These are phyloP conservation scores for Scenedesmus sp. DNA, from an alignment of 163 green algal species.

Conservation along the genomic window DNA sequence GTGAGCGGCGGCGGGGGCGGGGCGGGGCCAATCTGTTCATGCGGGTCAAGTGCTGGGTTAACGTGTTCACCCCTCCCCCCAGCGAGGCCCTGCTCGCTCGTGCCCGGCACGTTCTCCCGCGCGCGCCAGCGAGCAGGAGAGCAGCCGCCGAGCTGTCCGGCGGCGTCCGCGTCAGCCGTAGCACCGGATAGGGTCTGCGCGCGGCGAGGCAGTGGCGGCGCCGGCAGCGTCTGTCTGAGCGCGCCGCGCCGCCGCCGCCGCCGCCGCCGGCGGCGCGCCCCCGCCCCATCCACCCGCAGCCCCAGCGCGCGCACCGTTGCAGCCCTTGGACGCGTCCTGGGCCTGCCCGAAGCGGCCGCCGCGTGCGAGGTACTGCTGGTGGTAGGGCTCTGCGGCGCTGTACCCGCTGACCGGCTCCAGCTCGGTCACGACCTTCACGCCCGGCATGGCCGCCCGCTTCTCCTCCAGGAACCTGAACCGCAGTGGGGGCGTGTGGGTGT, in stretches of 20 bases:
- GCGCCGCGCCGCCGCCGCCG: neutral
- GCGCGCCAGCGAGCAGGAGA: too few species aligned
- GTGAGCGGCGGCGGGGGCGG: neutral
- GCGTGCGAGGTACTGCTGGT: conserved; percentile 78
- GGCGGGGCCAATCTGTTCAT: too few species aligned
- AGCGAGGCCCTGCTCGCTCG: too few species aligned
- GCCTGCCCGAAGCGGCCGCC: conserved; percentile 14
- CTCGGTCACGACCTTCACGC: conserved; percentile 41
- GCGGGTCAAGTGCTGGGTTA: neutral
- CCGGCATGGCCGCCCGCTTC: conserved; percentile 33
- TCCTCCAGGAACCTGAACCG: conserved; percentile 44
- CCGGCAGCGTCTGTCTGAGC: neutral
- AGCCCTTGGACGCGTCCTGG: conserved; percentile 36
- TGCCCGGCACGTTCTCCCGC: too few species aligned
- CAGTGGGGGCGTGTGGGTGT: too few species aligned
- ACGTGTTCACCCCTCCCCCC: too few species aligned
- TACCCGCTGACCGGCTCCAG: conserved; percentile 38
- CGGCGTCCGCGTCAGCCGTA: conserved; percentile 16
- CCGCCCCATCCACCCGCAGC: neutral
- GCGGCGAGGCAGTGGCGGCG: neutral
- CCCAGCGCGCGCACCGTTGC: conserved; percentile 15
- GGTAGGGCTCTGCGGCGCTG: conserved; percentile 58
- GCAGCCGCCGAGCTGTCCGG: neutral
- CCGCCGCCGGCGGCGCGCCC: neutral
- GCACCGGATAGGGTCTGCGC: conserved; percentile 42